These are phyloP conservation scores for Arbutus unedo DNA, from an alignment of 148 eudicot genomes.

Conservation along the genomic window DNA sequence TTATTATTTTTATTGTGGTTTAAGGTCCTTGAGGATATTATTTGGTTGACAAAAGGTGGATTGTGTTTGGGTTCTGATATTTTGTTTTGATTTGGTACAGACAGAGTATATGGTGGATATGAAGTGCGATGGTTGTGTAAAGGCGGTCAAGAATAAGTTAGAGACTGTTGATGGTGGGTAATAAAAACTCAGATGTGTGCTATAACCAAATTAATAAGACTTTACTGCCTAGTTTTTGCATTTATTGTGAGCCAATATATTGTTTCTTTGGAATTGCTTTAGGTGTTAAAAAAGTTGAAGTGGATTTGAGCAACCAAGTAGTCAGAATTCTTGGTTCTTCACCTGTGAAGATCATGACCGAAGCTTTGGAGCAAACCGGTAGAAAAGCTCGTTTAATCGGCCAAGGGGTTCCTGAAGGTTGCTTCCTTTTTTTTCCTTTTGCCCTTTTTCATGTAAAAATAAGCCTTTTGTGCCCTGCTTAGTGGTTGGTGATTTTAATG, in stretches of 20 bases:
- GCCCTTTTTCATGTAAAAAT: background rate
- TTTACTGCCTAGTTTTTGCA: background rate
- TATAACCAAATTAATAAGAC: background rate
- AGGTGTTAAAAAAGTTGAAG: conserved; percentile 89
- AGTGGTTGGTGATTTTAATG: background rate
- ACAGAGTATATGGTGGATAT: conserved; percentile 98
- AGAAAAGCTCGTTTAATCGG: conserved; percentile 80
- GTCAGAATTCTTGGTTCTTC: conserved; percentile 76
- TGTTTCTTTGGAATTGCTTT: conserved; percentile 13
- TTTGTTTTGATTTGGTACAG: conserved; percentile 36
- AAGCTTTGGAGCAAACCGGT: conserved; percentile 88
- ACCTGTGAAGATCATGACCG: conserved; percentile 66
- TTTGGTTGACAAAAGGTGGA: background rate
- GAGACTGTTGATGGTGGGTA: conserved; percentile 66
- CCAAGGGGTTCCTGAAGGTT: conserved; percentile 93
- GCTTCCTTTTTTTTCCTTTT: conserved; percentile 3
- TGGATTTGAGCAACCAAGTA: conserved; percentile 85
- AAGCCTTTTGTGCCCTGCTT: background rate
- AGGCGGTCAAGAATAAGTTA: conserved; percentile 66
- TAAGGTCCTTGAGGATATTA: background rate
- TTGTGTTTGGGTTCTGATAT: background rate
- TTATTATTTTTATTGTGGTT: background rate
- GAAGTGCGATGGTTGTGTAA: conserved; percentile 90
- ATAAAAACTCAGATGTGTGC: background rate
- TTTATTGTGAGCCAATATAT: background rate